Evolutionary conservation across 129 eudicot genomes (phyloP).

Genomic region (Scalesia atractyloides): DNA sequence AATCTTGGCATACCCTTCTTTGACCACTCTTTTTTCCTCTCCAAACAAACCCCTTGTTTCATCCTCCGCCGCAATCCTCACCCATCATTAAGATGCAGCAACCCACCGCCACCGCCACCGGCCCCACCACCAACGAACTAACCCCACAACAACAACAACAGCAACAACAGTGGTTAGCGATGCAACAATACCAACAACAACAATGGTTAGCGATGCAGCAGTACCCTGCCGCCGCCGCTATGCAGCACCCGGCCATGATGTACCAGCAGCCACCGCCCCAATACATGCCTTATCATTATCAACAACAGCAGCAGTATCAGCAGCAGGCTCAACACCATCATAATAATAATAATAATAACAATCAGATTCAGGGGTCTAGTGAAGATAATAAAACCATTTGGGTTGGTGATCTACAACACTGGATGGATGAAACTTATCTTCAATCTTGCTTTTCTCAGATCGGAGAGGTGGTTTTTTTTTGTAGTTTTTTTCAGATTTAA

Average conservation of each 20-base stretch:
- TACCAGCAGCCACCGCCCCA: constrained; percentile 43
- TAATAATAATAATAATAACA: constrained; percentile 12
- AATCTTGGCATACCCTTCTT: constrained; percentile 22
- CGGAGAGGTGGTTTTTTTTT: constrained; percentile 50
- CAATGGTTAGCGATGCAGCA: constrained; percentile 47
- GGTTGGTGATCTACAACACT: constrained; percentile 70
- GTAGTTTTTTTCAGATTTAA: not conserved
- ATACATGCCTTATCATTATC: constrained; percentile 51
- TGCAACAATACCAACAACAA: constrained; percentile 45
- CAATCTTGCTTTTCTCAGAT: constrained; percentile 50
- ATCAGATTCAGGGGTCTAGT: constrained; percentile 51
- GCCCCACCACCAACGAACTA: constrained; percentile 22
- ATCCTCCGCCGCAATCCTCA: constrained; percentile 40
- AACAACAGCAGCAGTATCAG: constrained; percentile 29
- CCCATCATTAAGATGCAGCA: constrained; percentile 25
- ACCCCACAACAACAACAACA: constrained; percentile 36
- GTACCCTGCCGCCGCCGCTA: constrained; percentile 38
- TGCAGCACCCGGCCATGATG: constrained; percentile 50
- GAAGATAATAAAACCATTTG: constrained; percentile 70
- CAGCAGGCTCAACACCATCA: constrained; percentile 26
- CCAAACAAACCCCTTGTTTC: constrained; percentile 6
- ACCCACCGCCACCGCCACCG: constrained; percentile 6
- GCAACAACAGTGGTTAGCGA: constrained; percentile 42
- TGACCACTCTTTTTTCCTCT: constrained; percentile 30
- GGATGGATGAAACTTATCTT: constrained; percentile 76